Evolutionary conservation across 2,329 filamentous ascomycete genomes (phyloP), one percentile per base, ranked within the genome.

Genomic region (Macrophomina tecta): DNA sequence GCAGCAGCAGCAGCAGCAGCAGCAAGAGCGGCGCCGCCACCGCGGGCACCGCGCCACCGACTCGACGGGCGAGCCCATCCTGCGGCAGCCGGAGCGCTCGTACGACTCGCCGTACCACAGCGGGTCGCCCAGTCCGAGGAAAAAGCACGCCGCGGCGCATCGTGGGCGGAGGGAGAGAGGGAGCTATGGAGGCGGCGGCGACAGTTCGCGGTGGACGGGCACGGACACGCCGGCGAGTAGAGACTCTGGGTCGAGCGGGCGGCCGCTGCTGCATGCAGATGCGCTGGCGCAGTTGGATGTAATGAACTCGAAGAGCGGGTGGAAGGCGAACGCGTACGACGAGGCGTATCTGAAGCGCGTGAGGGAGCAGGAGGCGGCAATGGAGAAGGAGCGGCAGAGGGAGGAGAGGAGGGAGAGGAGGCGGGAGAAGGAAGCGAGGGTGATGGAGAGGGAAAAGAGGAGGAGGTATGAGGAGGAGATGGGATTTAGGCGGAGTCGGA

Each of bases 201-300:
- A 18, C 28, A 30, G 16, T 16, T 55, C 52, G 58, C 16, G 46
- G 23, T 7, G 36, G 55, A 38, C 23, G 5, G 63, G 63, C 4
- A 38, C 45, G 34, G 42, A 60, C 12, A 60, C 64, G 11, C 52
- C 53, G 45, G 64, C 53, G 62, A 71, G 68, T 34, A 61, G 68
- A 12, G 69, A 68, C 49, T 73, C 74, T 18, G 76, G 74, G 38
- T 72, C 72, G 5, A 75, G 73, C 23, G 75, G 71, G 61, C 77
- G 77, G 30, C 72, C 72, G 46, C 75, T 78, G 56, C 71, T 84
- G 72, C 88, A 73, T 77, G 81, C 78, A 68, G 86, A 87, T 71
- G 88, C 90, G 5, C 78, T 94, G 58, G 89, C 89, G 12, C 87
- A 88, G 73, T 78, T 94, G 55, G 85, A 92, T 71, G 83, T 86